Percentiles rank a stretch among this genome's conserved stretches.
Evolutionary conservation across 78 protist genomes (phyloP).

Genomic region (Acrasis kona): DNA sequence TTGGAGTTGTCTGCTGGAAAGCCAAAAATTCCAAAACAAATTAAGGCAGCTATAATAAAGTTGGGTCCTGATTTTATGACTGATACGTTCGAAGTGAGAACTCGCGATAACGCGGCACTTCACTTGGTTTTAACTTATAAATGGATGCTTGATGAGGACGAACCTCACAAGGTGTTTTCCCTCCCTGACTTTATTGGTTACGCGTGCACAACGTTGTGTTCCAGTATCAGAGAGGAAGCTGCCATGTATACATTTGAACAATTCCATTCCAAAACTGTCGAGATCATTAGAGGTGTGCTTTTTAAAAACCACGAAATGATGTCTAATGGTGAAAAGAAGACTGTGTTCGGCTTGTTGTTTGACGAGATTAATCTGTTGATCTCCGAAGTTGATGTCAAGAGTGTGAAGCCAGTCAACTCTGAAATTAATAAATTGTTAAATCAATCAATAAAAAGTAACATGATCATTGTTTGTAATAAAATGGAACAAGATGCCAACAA

Average conservation of each 20-base stretch:
- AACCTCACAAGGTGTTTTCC: slow-evolving; percentile 57
- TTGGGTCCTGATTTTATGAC: slow-evolving; percentile 90
- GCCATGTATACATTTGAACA: slow-evolving; percentile 76
- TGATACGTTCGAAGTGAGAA: slow-evolving; percentile 81
- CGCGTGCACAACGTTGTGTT: slow-evolving; percentile 81
- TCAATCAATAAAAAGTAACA: slow-evolving; percentile 24
- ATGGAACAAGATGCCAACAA: slow-evolving; percentile 7
- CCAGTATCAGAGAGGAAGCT: slow-evolving; percentile 80
- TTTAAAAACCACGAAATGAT: slow-evolving; percentile 60
- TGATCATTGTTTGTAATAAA: slow-evolving; percentile 9
- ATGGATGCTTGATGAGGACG: slow-evolving; percentile 55
- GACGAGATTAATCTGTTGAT: slow-evolving; percentile 67
- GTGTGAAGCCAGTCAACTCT: slow-evolving; percentile 89
- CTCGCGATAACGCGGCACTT: slow-evolving; percentile 85
- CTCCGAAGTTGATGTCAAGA: slow-evolving; percentile 83
- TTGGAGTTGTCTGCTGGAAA: slow-evolving; percentile 77
- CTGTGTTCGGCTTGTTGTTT: slow-evolving; percentile 43
- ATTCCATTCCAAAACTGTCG: slow-evolving; percentile 81
- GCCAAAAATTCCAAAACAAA: slow-evolving; percentile 83
- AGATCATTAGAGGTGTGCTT: slow-evolving; percentile 72
- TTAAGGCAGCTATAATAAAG: slow-evolving; percentile 54
- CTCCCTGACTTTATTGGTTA: slow-evolving; percentile 91
- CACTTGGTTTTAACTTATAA: slow-evolving; percentile 76
- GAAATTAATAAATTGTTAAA: slow-evolving; percentile 73
- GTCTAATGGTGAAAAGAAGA: slow-evolving; percentile 11